Percentiles rank a stretch among this genome's conserved stretches.
Conservation (phyloP, 805 yeast species). For the Cyberlindnera maritima region DNA sequence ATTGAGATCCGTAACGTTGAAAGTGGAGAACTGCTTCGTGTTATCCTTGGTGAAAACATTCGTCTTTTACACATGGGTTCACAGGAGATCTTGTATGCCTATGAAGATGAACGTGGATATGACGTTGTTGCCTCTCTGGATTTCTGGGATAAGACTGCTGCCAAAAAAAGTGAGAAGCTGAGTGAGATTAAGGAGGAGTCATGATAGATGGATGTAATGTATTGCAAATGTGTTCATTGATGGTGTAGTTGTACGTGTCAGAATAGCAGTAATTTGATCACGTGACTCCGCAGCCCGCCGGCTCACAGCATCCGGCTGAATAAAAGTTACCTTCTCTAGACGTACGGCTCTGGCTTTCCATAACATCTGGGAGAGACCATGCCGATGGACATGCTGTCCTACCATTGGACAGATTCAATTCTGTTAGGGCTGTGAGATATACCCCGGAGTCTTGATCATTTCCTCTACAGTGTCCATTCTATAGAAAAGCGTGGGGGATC, state of each 20-base stretch:
- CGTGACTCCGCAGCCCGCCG: not conserved
- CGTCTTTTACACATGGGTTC: conserved; percentile 85
- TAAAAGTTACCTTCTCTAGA: not conserved
- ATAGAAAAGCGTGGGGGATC: too few relatives aligned
- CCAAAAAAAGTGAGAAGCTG: conserved; percentile 19
- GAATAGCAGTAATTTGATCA: too few relatives aligned
- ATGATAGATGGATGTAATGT: not conserved
- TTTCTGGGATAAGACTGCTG: conserved; percentile 62
- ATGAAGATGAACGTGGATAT: conserved; percentile 85
- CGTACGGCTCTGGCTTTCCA: not conserved
- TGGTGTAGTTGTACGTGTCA: too few relatives aligned
- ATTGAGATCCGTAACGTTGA: conserved; percentile 93
- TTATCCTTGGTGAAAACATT: conserved; percentile 90
- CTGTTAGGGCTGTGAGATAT: too few relatives aligned
- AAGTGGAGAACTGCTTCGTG: conserved; percentile 78
- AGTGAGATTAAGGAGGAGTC: conserved; percentile 25
- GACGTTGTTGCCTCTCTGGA: conserved; percentile 92
- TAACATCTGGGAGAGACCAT: too few relatives aligned
- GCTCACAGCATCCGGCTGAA: not conserved
- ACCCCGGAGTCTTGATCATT: too few relatives aligned
- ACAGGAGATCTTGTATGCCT: conserved; percentile 90
- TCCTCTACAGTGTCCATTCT: too few relatives aligned
- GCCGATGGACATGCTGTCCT: too few relatives aligned
- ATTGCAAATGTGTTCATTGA: not conserved
- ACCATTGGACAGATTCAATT: too few relatives aligned